Percentiles rank a stretch among this genome's conserved stretches.
Conservation (phyloP, 2,329 filamentous ascomycete species). For the Fusarium sarcochroum region DNA sequence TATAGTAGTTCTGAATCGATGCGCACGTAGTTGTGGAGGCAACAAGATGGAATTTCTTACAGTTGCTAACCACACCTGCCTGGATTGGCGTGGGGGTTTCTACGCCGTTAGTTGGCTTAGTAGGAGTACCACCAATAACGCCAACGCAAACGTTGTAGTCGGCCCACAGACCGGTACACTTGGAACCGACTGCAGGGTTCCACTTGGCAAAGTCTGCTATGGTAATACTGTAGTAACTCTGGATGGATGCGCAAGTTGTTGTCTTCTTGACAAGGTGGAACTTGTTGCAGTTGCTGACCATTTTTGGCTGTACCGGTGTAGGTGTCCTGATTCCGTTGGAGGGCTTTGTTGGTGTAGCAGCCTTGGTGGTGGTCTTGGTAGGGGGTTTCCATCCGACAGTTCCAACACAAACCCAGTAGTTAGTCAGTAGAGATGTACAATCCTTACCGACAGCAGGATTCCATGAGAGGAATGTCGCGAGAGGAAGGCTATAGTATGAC, state of each 20-base stretch:
- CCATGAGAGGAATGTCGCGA: constrained; percentile 9
- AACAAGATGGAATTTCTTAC: constrained; percentile 7
- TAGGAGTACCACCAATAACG: neutral
- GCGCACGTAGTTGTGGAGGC: constrained; percentile 1
- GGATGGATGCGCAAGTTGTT: neutral
- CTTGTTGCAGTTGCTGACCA: neutral
- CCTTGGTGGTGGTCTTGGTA: too few species aligned
- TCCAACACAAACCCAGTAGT: too few species aligned
- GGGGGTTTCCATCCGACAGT: too few species aligned
- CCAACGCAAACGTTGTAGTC: neutral
- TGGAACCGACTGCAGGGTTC: constrained; percentile 19
- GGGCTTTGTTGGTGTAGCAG: too few species aligned
- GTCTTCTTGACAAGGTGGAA: neutral
- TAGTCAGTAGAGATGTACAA: too few species aligned
- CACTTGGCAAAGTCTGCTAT: constrained; percentile 10
- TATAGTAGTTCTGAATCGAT: constrained; percentile 3
- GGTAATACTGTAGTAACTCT: constrained; percentile 18
- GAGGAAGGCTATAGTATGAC: constrained; percentile 8
- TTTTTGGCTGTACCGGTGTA: neutral
- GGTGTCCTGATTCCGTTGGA: neutral
- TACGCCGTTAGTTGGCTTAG: neutral
- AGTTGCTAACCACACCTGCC: neutral
- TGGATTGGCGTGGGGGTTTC: constrained; percentile 1
- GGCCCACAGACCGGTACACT: neutral
- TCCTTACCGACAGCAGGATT: constrained; percentile 7